Evolutionary conservation across 2,329 filamentous ascomycete species (phyloP), one percentile per base, ranked within the genome.

Genomic region (Hypoxylon sp.): DNA sequence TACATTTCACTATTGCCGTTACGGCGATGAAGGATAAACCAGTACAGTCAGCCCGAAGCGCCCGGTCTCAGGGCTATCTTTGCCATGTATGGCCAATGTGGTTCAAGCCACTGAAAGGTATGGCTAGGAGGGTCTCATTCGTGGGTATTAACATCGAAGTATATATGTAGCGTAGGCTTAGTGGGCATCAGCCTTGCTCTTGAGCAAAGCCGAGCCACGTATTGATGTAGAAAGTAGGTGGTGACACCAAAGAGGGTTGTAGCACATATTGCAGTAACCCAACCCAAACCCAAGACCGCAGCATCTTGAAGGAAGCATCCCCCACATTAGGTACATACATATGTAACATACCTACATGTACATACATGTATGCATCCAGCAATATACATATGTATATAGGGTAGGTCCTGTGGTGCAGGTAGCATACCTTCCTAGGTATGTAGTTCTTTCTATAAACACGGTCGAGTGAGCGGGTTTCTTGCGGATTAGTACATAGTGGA

Each of bases 101-200:
- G 26, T 39, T 58, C 54, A 66, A 69, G 68, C 68, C 61, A 70
- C 62, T 14, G 48, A 24, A 63, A 51, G 46, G 61, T 60, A 46
- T 59, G 47, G 65, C 37, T n/a, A 13, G 52, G 55, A 65, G 60
- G 60, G 59, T 55, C 37, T 48, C 59, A 58, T 67, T 39, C 24
- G 22, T 11, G 31, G 48, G 54, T 37, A 13, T 29, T 39, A 24
- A 65, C 22, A 31, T 54, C 50, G 51, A 70, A 61, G 57, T 48
- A 42, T 65, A 29, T 55, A 55, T 54, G 19, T n/a, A 57, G 17
- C 24, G 62, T 44, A 31, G 26, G 22, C 13, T 39, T n/a, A 37
- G 31, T 55, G 19, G 24, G 47, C 51, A 50, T 66, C 62, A 66
- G 66, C 66, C 66, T 58, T 59, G 55, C 22, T 50, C 33, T 64